These are phyloP conservation scores for Stenocarpella maydis DNA, from an alignment of 2,329 filamentous ascomycete species.

Conservation along the genomic window DNA sequence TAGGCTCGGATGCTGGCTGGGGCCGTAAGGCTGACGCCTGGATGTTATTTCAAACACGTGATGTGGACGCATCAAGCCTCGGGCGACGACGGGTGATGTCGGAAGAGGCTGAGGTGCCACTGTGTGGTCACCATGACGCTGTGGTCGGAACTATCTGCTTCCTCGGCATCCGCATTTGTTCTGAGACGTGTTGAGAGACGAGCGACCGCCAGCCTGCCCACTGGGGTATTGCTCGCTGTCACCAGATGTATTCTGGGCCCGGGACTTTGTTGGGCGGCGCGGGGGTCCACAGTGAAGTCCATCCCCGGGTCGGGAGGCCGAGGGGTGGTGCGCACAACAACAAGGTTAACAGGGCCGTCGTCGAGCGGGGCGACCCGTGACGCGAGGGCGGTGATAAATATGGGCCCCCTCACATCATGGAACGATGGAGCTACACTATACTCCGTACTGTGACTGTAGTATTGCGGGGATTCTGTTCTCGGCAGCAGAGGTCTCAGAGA, in stretches of 20 bases:
- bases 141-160: background rate
- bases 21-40: slow-evolving; percentile 3
- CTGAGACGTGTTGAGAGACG: background rate
- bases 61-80: background rate
- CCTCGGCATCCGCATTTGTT: background rate
- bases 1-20: background rate
- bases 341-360: slow-evolving; percentile 5
- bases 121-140: slow-evolving; percentile 13
- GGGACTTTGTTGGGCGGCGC: slow-evolving; percentile 15
- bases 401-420: slow-evolving; percentile 8
- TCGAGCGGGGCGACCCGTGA: slow-evolving; percentile 20
- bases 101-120: background rate
- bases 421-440: slow-evolving; percentile 2
- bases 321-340: background rate
- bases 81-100: background rate
- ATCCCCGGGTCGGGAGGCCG: slow-evolving; percentile 12
- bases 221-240: slow-evolving; percentile 16
- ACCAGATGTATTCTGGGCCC: slow-evolving; percentile 20
- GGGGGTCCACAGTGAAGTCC: slow-evolving; percentile 1
- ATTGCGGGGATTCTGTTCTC: background rate
- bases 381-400: slow-evolving; percentile 5
- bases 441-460: too few relatives aligned
- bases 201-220: background rate
- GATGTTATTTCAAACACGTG: background rate
- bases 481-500: background rate